A percentile compares a stretch with the other conserved stretches of the same genome.
Evolutionary conservation across 2,329 filamentous ascomycete genomes (phyloP).

Genomic region (Gliomastix tumulicola): DNA sequence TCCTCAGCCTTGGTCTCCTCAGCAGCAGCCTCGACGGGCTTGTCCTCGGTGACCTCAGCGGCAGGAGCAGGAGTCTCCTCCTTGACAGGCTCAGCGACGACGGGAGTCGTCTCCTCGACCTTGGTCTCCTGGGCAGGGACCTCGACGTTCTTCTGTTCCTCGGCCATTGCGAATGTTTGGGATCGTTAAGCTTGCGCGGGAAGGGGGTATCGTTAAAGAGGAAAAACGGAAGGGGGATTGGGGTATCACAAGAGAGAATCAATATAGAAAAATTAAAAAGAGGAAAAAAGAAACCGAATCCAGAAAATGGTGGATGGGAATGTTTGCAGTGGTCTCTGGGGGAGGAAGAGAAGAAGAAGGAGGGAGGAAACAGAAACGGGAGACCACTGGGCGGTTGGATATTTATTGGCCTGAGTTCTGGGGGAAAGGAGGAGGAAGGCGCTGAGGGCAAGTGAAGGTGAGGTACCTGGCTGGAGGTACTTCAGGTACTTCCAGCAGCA

Average conservation of each 20-base stretch:
- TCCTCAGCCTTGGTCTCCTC: constrained; percentile 36
- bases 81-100: constrained; percentile 18
- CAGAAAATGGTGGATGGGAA: constrained; percentile 16
- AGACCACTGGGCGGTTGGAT: constrained; percentile 2
- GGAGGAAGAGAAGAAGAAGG: constrained; percentile 1
- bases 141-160: constrained; percentile 64
- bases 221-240: constrained; percentile 23
- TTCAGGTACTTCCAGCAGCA: no score
- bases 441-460: background rate
- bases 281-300: constrained; percentile 17
- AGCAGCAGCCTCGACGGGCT: constrained; percentile 32
- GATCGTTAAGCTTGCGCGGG: no score
- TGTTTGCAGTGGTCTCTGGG: constrained; percentile 17
- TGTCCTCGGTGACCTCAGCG: constrained; percentile 29
- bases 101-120: constrained; percentile 25
- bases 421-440: background rate
- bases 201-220: constrained; percentile 23
- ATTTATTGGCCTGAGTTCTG: constrained; percentile 4
- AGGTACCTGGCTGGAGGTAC: no score
- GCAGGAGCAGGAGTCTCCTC: constrained; percentile 12
- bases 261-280: constrained; percentile 9
- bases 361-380: constrained; percentile 4
- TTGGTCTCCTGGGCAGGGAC: constrained; percentile 43
- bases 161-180: constrained; percentile 63
- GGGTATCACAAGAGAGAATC: constrained; percentile 18